A percentile compares a stretch with the other conserved stretches of the same genome.
Evolutionary conservation across 2,329 filamentous ascomycete species (phyloP).

Genomic region (Graphilbum fragrans): DNA sequence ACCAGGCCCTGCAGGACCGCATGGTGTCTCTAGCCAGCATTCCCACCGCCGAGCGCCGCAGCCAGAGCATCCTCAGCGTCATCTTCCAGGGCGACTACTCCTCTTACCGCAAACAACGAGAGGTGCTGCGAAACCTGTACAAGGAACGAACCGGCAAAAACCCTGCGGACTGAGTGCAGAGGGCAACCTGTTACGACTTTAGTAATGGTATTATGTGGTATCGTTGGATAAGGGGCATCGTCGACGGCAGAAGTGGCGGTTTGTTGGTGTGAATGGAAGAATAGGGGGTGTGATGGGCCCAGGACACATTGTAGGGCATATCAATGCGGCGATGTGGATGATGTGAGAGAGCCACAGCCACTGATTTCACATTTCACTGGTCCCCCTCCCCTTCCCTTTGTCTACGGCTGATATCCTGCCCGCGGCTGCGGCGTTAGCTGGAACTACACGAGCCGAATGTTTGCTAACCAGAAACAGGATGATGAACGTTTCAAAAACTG

Average conservation of each 20-base stretch:
- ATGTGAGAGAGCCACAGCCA: not conserved
- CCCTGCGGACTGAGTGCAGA: not conserved
- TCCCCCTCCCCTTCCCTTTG: no score
- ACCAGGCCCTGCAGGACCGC: slow-evolving; percentile 40
- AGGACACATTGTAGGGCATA: not conserved
- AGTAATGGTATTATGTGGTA: no score
- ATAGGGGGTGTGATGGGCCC: no score
- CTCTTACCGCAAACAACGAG: slow-evolving; percentile 57
- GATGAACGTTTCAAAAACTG: no score
- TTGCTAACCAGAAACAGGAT: no score
- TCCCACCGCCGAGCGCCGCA: slow-evolving; percentile 13
- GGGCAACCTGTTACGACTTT: no score
- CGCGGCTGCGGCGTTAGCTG: no score
- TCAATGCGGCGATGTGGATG: not conserved
- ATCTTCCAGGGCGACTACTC: slow-evolving; percentile 71
- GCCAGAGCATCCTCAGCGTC: slow-evolving; percentile 52
- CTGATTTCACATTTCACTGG: slow-evolving; percentile 1
- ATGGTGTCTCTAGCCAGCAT: slow-evolving; percentile 38
- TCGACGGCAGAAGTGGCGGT: no score
- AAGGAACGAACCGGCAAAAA: slow-evolving; percentile 20
- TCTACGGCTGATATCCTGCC: no score
- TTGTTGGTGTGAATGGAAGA: no score
- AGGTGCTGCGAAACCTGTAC: slow-evolving; percentile 44
- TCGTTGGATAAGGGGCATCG: no score
- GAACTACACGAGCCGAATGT: no score